Percentiles rank a stretch among this genome's conserved stretches.
phyloP scores from a whole-genome alignment of 2,329 filamentous ascomycete genomes.

The Colletotrichum gloeosporioides region DNA sequence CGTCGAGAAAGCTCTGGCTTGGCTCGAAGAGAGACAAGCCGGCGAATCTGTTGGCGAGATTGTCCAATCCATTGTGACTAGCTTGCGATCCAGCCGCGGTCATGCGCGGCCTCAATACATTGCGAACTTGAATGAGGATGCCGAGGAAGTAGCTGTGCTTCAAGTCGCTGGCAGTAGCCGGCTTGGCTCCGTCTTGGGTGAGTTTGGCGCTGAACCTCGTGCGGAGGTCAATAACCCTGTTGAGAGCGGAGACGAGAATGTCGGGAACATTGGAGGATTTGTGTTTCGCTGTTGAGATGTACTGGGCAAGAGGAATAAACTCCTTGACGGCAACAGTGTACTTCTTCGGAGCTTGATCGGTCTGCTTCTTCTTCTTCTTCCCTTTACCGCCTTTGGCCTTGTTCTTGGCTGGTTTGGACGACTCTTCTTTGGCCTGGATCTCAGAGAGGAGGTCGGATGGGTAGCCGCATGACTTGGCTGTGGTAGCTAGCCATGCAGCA shows the following conservation, averaged over 20 bases:
- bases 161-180: slow-evolving; percentile 26
- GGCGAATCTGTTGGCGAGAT: slow-evolving; percentile 30
- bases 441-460: neutral
- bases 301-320: slow-evolving; percentile 43
- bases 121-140: slow-evolving; percentile 36
- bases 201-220: slow-evolving; percentile 30
- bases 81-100: slow-evolving; percentile 26
- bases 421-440: neutral
- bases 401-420: neutral
- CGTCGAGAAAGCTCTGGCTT: slow-evolving; percentile 39
- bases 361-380: neutral
- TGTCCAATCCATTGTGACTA: neutral
- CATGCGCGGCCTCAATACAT: slow-evolving; percentile 29
- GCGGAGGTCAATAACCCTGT: slow-evolving; percentile 40
- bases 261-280: slow-evolving; percentile 29
- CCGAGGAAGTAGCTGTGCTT: slow-evolving; percentile 38
- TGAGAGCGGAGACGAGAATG: slow-evolving; percentile 34
- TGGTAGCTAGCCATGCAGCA: neutral
- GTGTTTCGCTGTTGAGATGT: slow-evolving; percentile 31
- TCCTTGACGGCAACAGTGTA: slow-evolving; percentile 42
- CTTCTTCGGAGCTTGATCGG: slow-evolving; percentile 9
- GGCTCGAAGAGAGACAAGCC: slow-evolving; percentile 40
- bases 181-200: slow-evolving; percentile 15
- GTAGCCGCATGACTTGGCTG: neutral
- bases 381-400: neutral